Conservation (phyloP, 2,329 filamentous ascomycete species). For the Bipolaris victoriae region DNA sequence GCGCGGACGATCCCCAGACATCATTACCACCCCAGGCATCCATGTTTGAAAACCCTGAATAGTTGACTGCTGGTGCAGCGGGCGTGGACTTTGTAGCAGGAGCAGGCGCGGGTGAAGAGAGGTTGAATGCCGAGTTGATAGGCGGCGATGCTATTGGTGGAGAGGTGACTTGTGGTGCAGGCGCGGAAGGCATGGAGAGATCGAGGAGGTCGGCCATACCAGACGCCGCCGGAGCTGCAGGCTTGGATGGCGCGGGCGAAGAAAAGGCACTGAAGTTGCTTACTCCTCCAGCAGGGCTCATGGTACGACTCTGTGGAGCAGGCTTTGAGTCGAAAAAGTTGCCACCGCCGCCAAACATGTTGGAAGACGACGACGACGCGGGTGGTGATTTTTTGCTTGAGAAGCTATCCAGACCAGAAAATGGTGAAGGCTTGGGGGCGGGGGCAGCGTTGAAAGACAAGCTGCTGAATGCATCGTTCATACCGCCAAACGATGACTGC, state of each 20-base stretch:
- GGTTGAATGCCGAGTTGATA: slow-evolving; percentile 75
- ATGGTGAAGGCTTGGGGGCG: slow-evolving; percentile 65
- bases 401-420: slow-evolving; percentile 66
- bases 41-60: slow-evolving; percentile 58
- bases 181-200: slow-evolving; percentile 56
- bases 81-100: slow-evolving; percentile 42
- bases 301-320: slow-evolving; percentile 54
- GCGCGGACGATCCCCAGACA: slow-evolving; percentile 75
- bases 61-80: slow-evolving; percentile 43
- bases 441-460: slow-evolving; percentile 63
- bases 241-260: slow-evolving; percentile 57
- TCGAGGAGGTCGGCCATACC: slow-evolving; percentile 80
- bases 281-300: slow-evolving; percentile 63
- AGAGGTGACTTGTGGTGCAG: slow-evolving; percentile 32
- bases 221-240: slow-evolving; percentile 59
- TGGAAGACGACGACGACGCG: slow-evolving; percentile 56
- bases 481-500: slow-evolving; percentile 63
- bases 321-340: slow-evolving; percentile 82
- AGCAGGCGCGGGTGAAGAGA: slow-evolving; percentile 38
- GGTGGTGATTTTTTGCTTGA: slow-evolving; percentile 48
- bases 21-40: slow-evolving; percentile 85
- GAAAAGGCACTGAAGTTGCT: slow-evolving; percentile 70
- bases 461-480: slow-evolving; percentile 81
- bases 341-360: slow-evolving; percentile 68
- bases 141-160: slow-evolving; percentile 47